Base-by-base conservation (phyloP, 305 asterid genomes). In the Solanum aculeatissimum region DNA sequence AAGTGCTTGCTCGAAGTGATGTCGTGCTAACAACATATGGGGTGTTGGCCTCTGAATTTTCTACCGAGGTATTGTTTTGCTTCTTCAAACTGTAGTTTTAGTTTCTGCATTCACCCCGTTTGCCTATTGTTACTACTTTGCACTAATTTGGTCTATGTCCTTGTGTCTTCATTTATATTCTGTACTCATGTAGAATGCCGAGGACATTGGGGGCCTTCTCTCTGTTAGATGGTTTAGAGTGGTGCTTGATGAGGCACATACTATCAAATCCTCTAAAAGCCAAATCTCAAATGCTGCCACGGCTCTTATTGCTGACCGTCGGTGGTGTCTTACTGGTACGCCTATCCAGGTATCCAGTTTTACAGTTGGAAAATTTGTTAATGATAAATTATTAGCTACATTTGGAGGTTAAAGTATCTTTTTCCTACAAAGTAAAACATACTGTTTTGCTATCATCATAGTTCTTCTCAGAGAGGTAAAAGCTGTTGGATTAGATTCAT, bases 321-420 rank as follows among this genome's bases (percentile, higher is more conserved):
- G 99, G 83, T 97, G 98, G 99, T 97, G 99, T 91, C 98, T 97
- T 80, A 97, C 99, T 82, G 99, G 99, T 81, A 97, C 99, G 43
- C 99, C 99, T 85, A 94, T 97, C 85, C 99, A 97, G 98, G 99
- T 96, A 83, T 85, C 68, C 81, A 53, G 66, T 77, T 27, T 51
- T 77, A 49, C 63, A 27, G 82, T 18, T 51, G 47, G 62, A 54
- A 10, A 78, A 29, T 25, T 75, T 51, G 32, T 78, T 49, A 51
- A 77, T 29, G 19, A 29, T 11, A 29, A 23, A 51, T 27, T 77
- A 77, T 77, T 10, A 51, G 47, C 66, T 53, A 18, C 53, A 1
- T 78, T 78, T 51, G 60, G 82, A 51, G 82, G 35, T 78, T 53
- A 19, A 78, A 53, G 82, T 78, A 19, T 78, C 49, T 78, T 78